Percentiles rank a stretch among this genome's conserved stretches.
phyloP scores from a whole-genome alignment of 495 filamentous ascomycete species.

The Xylaria longipes region DNA sequence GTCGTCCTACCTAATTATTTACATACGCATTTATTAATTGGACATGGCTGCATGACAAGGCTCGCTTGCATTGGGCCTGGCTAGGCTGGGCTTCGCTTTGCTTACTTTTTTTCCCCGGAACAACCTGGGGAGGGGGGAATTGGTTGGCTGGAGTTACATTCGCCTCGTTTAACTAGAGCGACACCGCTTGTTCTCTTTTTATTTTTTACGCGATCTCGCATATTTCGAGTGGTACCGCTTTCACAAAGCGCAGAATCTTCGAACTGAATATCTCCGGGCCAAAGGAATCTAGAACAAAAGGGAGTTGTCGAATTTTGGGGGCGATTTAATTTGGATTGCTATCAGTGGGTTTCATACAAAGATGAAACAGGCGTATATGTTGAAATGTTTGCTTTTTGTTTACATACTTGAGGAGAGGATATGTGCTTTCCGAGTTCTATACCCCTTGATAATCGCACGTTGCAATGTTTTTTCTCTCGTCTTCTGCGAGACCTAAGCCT shows the following conservation, averaged over 20 bases:
- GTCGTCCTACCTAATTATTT: conserved; percentile 10
- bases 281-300: conserved; percentile 12
- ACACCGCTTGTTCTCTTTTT: conserved; percentile 7
- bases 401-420: conserved; percentile 13
- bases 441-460: conserved; percentile 28
- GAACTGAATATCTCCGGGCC: not conserved
- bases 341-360: conserved; percentile 1
- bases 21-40: conserved; percentile 31
- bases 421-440: conserved; percentile 27
- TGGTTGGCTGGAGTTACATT: conserved; percentile 26
- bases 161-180: conserved; percentile 23
- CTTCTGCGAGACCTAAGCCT: not conserved
- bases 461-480: conserved; percentile 5
- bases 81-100: conserved; percentile 9
- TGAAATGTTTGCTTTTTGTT: conserved; percentile 7
- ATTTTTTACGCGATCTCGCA: conserved; percentile 1
- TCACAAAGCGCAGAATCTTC: not conserved
- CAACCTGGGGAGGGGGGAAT: not conserved
- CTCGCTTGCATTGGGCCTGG: conserved; percentile 12
- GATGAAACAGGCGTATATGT: conserved; percentile 19
- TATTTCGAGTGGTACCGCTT: conserved; percentile 1
- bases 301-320: not conserved
- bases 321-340: not conserved
- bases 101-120: not conserved
- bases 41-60: conserved; percentile 27